Evolutionary conservation across 2,329 filamentous ascomycete genomes (phyloP), one percentile per base, ranked within the genome.

Genomic region (Pezicula radicicola): DNA sequence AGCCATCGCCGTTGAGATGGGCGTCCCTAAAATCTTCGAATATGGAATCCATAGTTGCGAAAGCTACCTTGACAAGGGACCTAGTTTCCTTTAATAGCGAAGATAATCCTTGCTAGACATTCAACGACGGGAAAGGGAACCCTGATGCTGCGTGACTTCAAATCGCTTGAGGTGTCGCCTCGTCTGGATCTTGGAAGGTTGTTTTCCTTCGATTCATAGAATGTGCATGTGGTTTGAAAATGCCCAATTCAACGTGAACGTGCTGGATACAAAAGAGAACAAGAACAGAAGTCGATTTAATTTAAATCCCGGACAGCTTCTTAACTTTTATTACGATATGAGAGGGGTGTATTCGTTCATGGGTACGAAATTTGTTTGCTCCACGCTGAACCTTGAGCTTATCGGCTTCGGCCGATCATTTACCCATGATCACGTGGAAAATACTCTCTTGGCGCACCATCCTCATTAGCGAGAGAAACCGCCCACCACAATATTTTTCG

Each of bases 11-110:
- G 28, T 73, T 70, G 45, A 75, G 70, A 63, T 91, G 80, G 37
- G 89, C 89, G 52, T 80, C 73, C 50, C 81, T 83, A 68, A 96
- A 96, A 54, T 89, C 83, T 40, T 77, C 73, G 19, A 50, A 46
- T 42, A 28, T 6, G 33, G 39, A 45, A 30, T 37, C 41, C 41
- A 25, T 16, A 15, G 30, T 35, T 27, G 33, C 21, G 19, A 33
- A 33, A 33, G 30, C 30, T 13, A 10, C 25, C 6, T 25, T 4
- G 25, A 6, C 25, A 25, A 25, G 25, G 4, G 25, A 25, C 6
- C 25, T 7, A 25, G 25, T 5, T 25, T 7, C 25, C 25, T 25
- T 25, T 25, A 25, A 25, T 25, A 3, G 25, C 25, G 25, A 5
- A 25, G 6, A 25, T 19, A 25, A 7, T 25, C 25, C 30, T 33